Conservation (phyloP, 129 eudicot genomes). For the Glebionis coronaria region DNA sequence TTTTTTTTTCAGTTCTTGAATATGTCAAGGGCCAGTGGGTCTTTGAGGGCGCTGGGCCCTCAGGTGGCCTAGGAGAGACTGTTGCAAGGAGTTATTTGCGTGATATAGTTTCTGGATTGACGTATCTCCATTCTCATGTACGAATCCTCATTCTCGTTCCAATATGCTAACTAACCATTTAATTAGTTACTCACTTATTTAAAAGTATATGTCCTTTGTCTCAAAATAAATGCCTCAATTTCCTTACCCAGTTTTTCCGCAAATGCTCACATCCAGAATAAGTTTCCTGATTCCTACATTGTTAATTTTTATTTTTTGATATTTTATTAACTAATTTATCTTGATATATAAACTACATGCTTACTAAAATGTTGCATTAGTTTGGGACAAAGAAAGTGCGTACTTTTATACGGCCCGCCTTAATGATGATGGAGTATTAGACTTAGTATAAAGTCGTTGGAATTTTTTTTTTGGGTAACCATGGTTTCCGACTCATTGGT, state of each 20-base stretch:
- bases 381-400: conserved; percentile 11
- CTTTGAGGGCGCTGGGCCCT: conserved; percentile 61
- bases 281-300: too few relatives aligned
- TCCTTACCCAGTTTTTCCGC: conserved; percentile 9
- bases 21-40: conserved; percentile 85
- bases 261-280: not conserved
- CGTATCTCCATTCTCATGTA: conserved; percentile 96
- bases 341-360: not conserved
- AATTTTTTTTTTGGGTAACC: too few relatives aligned
- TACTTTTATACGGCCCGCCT: not conserved
- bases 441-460: too few relatives aligned
- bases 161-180: conserved; percentile 1
- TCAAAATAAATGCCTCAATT: not conserved
- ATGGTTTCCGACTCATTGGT: too few relatives aligned
- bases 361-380: conserved; percentile 1
- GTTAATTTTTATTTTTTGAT: not conserved
- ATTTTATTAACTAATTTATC: not conserved
- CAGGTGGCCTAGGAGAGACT: conserved; percentile 70
- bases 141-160: too few relatives aligned
- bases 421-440: conserved; percentile 9
- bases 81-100: conserved; percentile 72
- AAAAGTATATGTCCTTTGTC: conserved; percentile 6
- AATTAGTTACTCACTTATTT: conserved; percentile 6
- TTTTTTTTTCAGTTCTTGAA: conserved; percentile 64
- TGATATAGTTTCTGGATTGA: conserved; percentile 84